Conservation (phyloP, 2,329 filamentous ascomycete species). For the Penicillium sp. region DNA sequence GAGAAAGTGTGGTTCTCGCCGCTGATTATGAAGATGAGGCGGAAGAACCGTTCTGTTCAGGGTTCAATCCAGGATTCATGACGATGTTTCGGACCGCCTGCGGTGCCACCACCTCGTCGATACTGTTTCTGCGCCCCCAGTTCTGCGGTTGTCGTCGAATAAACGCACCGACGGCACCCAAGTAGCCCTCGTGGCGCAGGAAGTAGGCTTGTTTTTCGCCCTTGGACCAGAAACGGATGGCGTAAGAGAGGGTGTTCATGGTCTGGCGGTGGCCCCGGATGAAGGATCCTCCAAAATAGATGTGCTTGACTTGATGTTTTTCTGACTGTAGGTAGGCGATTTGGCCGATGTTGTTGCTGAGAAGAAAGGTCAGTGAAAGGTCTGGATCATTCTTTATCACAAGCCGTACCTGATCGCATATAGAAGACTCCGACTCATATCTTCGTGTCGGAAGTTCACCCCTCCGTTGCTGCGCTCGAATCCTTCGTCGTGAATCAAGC, state of each 20-base stretch:
- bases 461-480: slow-evolving; percentile 42
- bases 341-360: slow-evolving; percentile 94
- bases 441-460: slow-evolving; percentile 70
- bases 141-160: slow-evolving; percentile 86
- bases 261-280: slow-evolving; percentile 96
- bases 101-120: slow-evolving; percentile 57
- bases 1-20: not conserved
- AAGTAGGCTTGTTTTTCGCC: slow-evolving; percentile 96
- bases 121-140: slow-evolving; percentile 82
- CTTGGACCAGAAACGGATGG: slow-evolving; percentile 97
- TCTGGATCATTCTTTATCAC: too few species aligned
- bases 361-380: slow-evolving; percentile 30
- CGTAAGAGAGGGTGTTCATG: slow-evolving; percentile 95
- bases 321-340: slow-evolving; percentile 97
- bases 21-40: slow-evolving; percentile 20
- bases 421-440: slow-evolving; percentile 86
- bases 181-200: slow-evolving; percentile 89
- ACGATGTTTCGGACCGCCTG: slow-evolving; percentile 31
- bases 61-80: slow-evolving; percentile 19
- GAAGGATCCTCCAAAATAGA: slow-evolving; percentile 97
- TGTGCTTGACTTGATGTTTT: slow-evolving; percentile 85
- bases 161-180: slow-evolving; percentile 92
- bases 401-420: slow-evolving; percentile 75
- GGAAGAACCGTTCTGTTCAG: slow-evolving; percentile 19
- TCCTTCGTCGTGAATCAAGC: slow-evolving; percentile 54